These are phyloP conservation scores for Mitragyna speciosa DNA, from an alignment of 257 asterid genomes.

Conservation along the genomic window DNA sequence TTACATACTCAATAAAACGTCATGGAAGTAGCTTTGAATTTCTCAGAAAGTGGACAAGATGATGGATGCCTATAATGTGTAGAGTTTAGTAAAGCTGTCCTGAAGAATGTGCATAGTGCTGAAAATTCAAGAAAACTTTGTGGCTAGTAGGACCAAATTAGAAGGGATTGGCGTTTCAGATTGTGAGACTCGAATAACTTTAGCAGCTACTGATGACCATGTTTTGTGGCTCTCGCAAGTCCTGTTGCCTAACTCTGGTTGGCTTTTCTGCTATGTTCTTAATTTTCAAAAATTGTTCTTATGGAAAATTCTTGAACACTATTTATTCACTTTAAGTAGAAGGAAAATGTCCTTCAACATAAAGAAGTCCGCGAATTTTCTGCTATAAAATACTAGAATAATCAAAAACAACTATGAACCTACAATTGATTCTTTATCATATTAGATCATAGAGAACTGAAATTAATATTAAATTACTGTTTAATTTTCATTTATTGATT, in stretches of 20 bases:
- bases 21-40: no score
- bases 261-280: not conserved
- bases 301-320: not conserved
- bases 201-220: not conserved
- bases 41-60: not conserved
- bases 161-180: constrained; percentile 12
- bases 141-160: constrained; percentile 19
- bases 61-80: not conserved
- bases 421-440: not conserved
- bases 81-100: constrained; percentile 11
- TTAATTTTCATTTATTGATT: not conserved
- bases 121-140: constrained; percentile 15
- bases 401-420: not conserved
- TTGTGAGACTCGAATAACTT: not conserved
- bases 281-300: not conserved
- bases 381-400: no score
- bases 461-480: not conserved
- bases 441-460: not conserved
- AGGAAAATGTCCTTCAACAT: not conserved
- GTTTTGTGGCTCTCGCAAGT: constrained; percentile 6
- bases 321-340: not conserved
- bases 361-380: no score
- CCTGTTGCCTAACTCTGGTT: constrained; percentile 19
- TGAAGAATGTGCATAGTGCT: not conserved
- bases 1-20: no score